phyloP scores from a whole-genome alignment of 192 early-diverging fungal genomes.

The Coemansia reversa region DNA sequence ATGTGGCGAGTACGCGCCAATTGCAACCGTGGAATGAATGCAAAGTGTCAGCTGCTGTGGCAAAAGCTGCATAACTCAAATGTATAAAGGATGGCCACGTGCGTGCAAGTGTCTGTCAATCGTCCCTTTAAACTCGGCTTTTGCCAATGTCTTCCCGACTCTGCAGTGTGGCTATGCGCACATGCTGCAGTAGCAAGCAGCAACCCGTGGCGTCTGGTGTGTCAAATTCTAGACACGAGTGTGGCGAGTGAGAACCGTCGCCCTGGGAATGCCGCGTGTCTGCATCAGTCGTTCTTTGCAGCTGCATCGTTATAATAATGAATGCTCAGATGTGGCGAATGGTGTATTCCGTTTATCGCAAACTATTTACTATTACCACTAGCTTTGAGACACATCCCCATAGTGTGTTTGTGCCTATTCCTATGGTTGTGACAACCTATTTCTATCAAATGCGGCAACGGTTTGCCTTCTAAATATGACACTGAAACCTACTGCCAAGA shows the following conservation, averaged over 20 bases:
- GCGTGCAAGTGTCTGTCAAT: not conserved
- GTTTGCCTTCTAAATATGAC: not conserved
- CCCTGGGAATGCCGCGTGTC: not conserved
- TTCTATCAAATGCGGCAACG: not conserved
- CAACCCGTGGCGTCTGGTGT: not conserved
- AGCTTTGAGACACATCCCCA: not conserved
- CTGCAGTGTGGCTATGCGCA: not conserved
- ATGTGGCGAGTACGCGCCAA: constrained; percentile 19
- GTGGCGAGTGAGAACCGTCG: not conserved
- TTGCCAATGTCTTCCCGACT: not conserved
- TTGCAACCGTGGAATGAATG: constrained; percentile 1
- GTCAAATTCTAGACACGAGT: not conserved
- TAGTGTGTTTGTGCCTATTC: not conserved
- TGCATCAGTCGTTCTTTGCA: not conserved
- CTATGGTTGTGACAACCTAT: no score
- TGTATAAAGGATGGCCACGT: not conserved
- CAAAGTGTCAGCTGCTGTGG: constrained; percentile 25
- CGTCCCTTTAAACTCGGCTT: not conserved
- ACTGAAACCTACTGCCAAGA: not conserved
- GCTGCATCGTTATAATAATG: not conserved
- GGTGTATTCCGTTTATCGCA: not conserved
- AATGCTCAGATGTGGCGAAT: not conserved
- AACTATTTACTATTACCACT: not conserved
- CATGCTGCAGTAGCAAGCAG: not conserved
- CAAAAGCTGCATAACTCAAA: constrained; percentile 10